Evolutionary conservation across 2,329 filamentous ascomycete genomes (phyloP).

Genomic region (Hyphodiscus sp.): DNA sequence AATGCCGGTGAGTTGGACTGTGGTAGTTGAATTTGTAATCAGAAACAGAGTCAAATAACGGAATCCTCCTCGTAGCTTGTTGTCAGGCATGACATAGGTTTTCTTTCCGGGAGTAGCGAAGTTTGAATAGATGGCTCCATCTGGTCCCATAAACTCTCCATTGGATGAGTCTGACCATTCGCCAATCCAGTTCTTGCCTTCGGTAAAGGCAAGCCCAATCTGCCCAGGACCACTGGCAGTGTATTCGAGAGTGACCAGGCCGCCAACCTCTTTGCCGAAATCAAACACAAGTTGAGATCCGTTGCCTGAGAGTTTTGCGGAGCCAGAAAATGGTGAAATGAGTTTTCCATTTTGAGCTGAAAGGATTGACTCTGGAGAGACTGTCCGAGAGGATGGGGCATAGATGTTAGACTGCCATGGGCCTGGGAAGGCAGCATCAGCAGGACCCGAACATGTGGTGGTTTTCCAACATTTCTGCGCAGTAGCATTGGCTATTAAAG

Average conservation of each 20-base stretch:
- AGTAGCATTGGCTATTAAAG: slow-evolving; percentile 1
- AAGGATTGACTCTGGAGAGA: slow-evolving; percentile 41
- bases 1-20: slow-evolving; percentile 26
- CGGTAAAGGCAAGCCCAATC: slow-evolving; percentile 42
- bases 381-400: slow-evolving; percentile 44
- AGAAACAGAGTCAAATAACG: slow-evolving; percentile 46
- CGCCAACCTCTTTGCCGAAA: slow-evolving; percentile 53
- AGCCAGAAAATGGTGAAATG: slow-evolving; percentile 20
- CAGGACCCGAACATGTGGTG: slow-evolving; percentile 45
- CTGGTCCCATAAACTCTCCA: slow-evolving; percentile 39
- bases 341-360: slow-evolving; percentile 26
- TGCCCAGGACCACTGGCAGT: slow-evolving; percentile 32
- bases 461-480: slow-evolving; percentile 46
- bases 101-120: slow-evolving; percentile 31
- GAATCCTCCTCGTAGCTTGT: slow-evolving; percentile 44
- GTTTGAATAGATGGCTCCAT: slow-evolving; percentile 42
- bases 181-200: slow-evolving; percentile 42
- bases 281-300: slow-evolving; percentile 49
- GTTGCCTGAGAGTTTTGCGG: slow-evolving; percentile 30
- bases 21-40: slow-evolving; percentile 25
- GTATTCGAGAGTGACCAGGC: slow-evolving; percentile 36
- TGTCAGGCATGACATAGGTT: slow-evolving; percentile 38
- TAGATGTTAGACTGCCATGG: slow-evolving; percentile 54
- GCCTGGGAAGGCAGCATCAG: slow-evolving; percentile 45
- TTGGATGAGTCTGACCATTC: slow-evolving; percentile 44